Evolutionary conservation across 352 stramenopile species (phyloP), one percentile per base, ranked within the genome.

Genomic region (Thraustotheca clavata): DNA sequence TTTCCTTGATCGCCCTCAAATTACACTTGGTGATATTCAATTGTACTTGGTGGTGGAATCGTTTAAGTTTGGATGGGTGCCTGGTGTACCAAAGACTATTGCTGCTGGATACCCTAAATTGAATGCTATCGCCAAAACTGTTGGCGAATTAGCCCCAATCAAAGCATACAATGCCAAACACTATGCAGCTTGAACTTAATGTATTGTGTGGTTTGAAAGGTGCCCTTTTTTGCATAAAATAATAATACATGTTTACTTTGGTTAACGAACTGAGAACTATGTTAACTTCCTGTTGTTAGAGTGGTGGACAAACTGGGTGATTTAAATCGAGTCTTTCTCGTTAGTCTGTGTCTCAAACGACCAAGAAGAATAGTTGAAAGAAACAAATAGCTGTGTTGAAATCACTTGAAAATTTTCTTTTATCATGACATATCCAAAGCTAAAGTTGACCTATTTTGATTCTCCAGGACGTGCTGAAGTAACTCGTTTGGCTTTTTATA

Each of bases 391-490:
- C n/a, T n/a, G n/a, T n/a, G n/a, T n/a, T n/a, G n/a, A n/a, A n/a
- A n/a, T n/a, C n/a, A n/a, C n/a, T n/a, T n/a, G n/a, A n/a, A n/a
- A n/a, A n/a, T n/a, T n/a, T n/a, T n/a, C n/a, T n/a, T 20, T 31
- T 9, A 24, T 31, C 3, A 52, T 52, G 43, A 31, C n/a, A 6
- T 31, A 52, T 9, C 43, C 43, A 31, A 26, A 24, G 11, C 43
- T 87, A 34, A 86, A 81, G 57, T 32, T 87, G 24, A 79, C 72
- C 33, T 87, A 86, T 60, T 80, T 87, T 24, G 73, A 79, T 40
- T 69, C 76, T 36, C 57, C 70, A 34, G 78, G 75, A 0, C 75
- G 78, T 27, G 78, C 75, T 36, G 78, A 87, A 69, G 54, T 73
- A 3, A 83, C 79, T 41, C 75, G 78, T 0, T 57, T 86, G 27